Evolutionary conservation across 2,329 filamentous ascomycete genomes (phyloP), one percentile per base, ranked within the genome.

Genomic region (Colletotrichum truncatum): DNA sequence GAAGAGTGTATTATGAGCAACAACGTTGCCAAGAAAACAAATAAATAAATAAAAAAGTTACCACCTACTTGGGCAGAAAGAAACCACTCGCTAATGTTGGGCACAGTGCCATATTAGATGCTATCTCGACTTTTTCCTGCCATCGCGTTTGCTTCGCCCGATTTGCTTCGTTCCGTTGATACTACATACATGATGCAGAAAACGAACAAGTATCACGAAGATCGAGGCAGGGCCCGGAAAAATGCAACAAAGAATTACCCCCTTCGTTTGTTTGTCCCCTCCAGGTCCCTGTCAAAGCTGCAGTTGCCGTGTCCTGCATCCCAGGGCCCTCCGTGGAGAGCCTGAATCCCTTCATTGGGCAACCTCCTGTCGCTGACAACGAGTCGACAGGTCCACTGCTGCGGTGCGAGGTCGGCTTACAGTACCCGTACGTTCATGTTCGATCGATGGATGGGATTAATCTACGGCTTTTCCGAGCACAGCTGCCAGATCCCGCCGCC

Each of bases 401-500:
- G 14, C 28, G 36, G 34, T 34, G 26, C 53, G 16, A 43, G 53
- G 43, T 36, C 26, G 16, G 43, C 34, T 5, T 21, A n/a, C n/a
- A n/a, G n/a, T n/a, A n/a, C 21, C 21, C 25, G 21, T 16, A 12
- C 16, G n/a, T 41, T 34, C 12, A 12, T 28, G 14, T 10, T 9
- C 6, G 46, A 16, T 23, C 32, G 26, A 16, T 38, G 49, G 28
- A 32, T 21, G 12, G 10, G 49, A 21, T n/a, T n/a, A n/a, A n/a
- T n/a, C 18, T 14, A 18, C 4, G 18, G 18, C 21, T 45, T n/a
- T n/a, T n/a, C n/a, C n/a, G n/a, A n/a, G 34, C 21, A 45, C 49
- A 32, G 23, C 16, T 64, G 56, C 39, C 30, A 45, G 52, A 49
- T 64, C 14, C 52, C 52, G 18, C n/a, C n/a, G n/a, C n/a, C n/a